Evolutionary conservation across 2,329 filamentous ascomycete genomes (phyloP), one percentile per base, ranked within the genome.

Genomic region (Cordyceps fumosorosea): DNA sequence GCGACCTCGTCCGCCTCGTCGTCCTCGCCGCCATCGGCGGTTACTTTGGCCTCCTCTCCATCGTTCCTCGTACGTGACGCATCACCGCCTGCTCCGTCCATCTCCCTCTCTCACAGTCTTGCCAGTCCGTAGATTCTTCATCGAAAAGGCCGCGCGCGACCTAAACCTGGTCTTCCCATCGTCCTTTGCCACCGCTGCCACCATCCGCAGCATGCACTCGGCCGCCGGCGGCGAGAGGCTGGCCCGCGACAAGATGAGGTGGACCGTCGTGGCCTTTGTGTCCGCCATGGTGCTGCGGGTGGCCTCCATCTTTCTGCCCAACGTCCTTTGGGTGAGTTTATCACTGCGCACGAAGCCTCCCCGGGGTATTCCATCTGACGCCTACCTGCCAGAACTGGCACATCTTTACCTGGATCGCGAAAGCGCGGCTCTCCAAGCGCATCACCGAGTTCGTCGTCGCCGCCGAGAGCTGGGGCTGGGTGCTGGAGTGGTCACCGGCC

Each of bases 391-490:
- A 63, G 61, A 53, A 59, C 7, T 63, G 61, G 61, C 61, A 63
- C 37, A 11, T 63, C 5, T 63, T 63, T 8, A 29, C 44, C n/a
- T 63, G 61, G 61, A 34, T 63, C 10, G 54, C 61, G 2, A 34
- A 52, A 10, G 58, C 58, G 18, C 40, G 58, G 5, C 7, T 61
- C 5, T 16, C 56, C 6, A 20, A 10, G 1, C 1, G 5, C 18
- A 54, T 58, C 7, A 52, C 54, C 37, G 37, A 37, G 3, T 47
- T 63, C 22, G 61, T 37, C 45, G 18, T 60, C 22, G 55, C 55
- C 5, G 61, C 61, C 8, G 61, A 63, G 29, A 63, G 61, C 40
- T 63, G 61, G 61, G 61, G 61, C 10, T 63, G 61, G 61, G 47
- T 63, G 16, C 22, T 63, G 7, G 61, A 63, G 40, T 63, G 61